A percentile compares a stretch with the other conserved stretches of the same genome.
phyloP scores from a whole-genome alignment of 163 green algal genomes.

The Chlamydomonas reinhardtii region DNA sequence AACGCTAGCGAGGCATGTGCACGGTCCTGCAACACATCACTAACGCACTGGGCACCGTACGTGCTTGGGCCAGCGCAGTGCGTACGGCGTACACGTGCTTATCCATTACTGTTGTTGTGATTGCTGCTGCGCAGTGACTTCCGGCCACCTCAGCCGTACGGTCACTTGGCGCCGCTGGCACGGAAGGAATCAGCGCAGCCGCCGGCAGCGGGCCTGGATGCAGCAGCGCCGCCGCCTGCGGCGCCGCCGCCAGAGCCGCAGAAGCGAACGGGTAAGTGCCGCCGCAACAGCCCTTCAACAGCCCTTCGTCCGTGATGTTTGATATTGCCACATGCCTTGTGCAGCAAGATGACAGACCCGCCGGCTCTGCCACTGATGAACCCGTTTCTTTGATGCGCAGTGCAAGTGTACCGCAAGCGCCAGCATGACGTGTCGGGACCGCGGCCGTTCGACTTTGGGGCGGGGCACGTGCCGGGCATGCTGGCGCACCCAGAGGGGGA shows the following conservation, averaged over 20 bases:
- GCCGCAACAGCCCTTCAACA: neutral
- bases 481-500: constrained; percentile 19
- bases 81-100: too few relatives aligned
- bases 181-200: constrained; percentile 1
- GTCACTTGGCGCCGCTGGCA: constrained; percentile 21
- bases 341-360: too few relatives aligned
- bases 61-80: too few relatives aligned
- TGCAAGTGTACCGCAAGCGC: constrained; percentile 41
- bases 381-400: too few relatives aligned
- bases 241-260: constrained; percentile 3
- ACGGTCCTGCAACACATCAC: too few relatives aligned
- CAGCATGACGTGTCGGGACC: neutral
- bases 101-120: too few relatives aligned
- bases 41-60: too few relatives aligned
- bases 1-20: too few relatives aligned
- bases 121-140: neutral
- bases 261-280: constrained; percentile 9
- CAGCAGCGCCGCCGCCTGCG: neutral
- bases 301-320: too few relatives aligned
- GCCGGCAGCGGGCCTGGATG: neutral
- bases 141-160: constrained; percentile 1
- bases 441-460: constrained; percentile 43
- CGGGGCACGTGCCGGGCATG: constrained; percentile 45
- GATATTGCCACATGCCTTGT: too few relatives aligned
- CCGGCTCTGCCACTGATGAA: too few relatives aligned